Conservation (phyloP, 2,329 filamentous ascomycete species). For the Pseudofabraea citricarpa region DNA sequence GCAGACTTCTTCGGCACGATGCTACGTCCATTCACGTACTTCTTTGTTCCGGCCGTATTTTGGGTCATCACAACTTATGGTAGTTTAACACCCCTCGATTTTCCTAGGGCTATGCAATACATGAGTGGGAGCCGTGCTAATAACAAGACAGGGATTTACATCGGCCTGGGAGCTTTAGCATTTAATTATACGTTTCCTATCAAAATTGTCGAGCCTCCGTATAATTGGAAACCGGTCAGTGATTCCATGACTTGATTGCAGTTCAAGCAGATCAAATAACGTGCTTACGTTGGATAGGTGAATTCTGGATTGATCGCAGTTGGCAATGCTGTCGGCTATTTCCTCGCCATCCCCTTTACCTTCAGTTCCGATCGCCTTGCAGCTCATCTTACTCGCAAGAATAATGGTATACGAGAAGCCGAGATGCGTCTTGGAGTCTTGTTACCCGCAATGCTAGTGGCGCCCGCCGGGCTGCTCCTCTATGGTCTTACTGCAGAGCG, state of each 20-base stretch:
- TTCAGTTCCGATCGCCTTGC: slow-evolving; percentile 34
- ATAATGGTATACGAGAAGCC: slow-evolving; percentile 34
- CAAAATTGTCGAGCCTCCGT: slow-evolving; percentile 38
- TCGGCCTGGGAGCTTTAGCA: slow-evolving; percentile 41
- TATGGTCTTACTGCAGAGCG: slow-evolving; percentile 52
- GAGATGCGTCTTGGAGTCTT: slow-evolving; percentile 37
- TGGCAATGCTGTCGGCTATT: slow-evolving; percentile 29
- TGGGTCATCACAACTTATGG: slow-evolving; percentile 47
- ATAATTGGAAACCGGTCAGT: slow-evolving; percentile 38
- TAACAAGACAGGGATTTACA: slow-evolving; percentile 41
- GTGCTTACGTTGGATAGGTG: slow-evolving; percentile 27
- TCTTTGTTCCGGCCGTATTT: slow-evolving; percentile 41
- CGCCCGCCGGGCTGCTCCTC: slow-evolving; percentile 51
- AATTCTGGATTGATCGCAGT: slow-evolving; percentile 42
- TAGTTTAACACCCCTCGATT: no score
- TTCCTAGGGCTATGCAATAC: no score
- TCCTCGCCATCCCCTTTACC: slow-evolving; percentile 39
- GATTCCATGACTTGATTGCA: no score
- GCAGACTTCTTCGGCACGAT: slow-evolving; percentile 41
- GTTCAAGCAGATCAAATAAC: no score
- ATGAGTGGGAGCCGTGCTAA: no score
- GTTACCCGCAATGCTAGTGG: slow-evolving; percentile 45
- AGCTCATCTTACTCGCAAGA: slow-evolving; percentile 31
- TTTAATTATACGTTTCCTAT: slow-evolving; percentile 47
- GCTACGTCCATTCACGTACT: slow-evolving; percentile 40